Evolutionary conservation across 208 protist species (phyloP).

Genomic region (Phytomonas francai): DNA sequence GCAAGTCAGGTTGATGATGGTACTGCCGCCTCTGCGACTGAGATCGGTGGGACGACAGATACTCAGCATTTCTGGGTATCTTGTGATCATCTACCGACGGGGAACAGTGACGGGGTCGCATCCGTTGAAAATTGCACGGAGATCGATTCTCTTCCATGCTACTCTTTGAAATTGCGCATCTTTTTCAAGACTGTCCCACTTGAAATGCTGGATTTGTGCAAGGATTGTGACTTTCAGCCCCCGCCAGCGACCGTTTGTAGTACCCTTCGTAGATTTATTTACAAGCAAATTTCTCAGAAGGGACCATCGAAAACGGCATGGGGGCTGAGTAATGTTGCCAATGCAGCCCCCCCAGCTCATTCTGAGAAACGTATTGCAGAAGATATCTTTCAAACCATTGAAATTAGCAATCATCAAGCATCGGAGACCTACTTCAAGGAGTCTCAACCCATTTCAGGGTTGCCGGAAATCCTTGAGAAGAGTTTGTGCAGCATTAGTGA

Average conservation of each 20-base stretch:
- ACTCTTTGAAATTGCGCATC: constrained; percentile 25
- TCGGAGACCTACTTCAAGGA: background rate
- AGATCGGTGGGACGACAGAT: background rate
- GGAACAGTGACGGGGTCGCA: background rate
- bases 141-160: background rate
- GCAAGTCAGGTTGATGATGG: background rate
- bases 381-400: constrained; percentile 1
- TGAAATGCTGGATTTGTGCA: constrained; percentile 29
- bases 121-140: background rate
- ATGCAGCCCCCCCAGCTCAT: background rate
- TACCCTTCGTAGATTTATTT: constrained; percentile 33
- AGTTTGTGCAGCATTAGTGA: background rate
- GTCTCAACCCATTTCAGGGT: background rate
- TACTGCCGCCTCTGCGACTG: background rate
- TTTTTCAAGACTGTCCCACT: constrained; percentile 55
- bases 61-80: background rate
- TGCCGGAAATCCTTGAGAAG: background rate
- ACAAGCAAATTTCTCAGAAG: constrained; percentile 20
- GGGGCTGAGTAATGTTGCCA: background rate
- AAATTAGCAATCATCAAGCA: background rate
- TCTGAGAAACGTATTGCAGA: background rate
- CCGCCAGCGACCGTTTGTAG: constrained; percentile 28
- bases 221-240: constrained; percentile 27
- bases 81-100: background rate
- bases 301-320: constrained; percentile 4